These are phyloP conservation scores for Scheffersomyces segobiensis DNA, from an alignment of 1,139 yeast genomes.

Conservation along the genomic window DNA sequence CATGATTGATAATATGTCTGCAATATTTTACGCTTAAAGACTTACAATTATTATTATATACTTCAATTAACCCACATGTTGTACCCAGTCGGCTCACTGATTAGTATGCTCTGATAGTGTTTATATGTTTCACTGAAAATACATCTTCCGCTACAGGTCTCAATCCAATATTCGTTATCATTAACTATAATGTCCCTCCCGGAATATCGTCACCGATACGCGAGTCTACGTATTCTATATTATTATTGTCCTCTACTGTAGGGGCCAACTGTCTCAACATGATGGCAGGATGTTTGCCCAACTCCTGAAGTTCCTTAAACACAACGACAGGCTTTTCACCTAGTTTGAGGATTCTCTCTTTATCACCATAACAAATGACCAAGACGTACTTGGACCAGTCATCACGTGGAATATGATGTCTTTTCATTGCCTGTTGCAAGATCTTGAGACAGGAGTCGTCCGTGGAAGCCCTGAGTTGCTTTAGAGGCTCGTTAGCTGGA, in stretches of 20 bases:
- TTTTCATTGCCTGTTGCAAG: constrained; percentile 83
- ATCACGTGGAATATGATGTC: constrained; percentile 75
- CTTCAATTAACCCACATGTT: no score
- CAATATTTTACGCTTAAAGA: no score
- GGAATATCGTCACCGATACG: constrained; percentile 53
- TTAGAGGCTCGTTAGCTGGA: constrained; percentile 62
- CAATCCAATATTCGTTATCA: neutral
- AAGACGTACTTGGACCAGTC: constrained; percentile 91
- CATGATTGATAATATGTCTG: no score
- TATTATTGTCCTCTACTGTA: constrained; percentile 29
- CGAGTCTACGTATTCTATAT: constrained; percentile 40
- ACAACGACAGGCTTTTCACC: constrained; percentile 88
- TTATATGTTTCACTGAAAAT: no score
- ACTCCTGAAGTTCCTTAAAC: constrained; percentile 84
- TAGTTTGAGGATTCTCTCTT: constrained; percentile 78
- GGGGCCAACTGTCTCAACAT: constrained; percentile 82
- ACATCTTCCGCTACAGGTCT: neutral
- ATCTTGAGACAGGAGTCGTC: constrained; percentile 93
- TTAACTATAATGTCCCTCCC: constrained; percentile 48
- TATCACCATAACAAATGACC: constrained; percentile 88
- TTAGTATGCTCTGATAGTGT: no score
- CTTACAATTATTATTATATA: no score
- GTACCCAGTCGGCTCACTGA: no score
- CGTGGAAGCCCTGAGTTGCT: constrained; percentile 82
- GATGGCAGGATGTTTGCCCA: constrained; percentile 88